Conservation (phyloP, 2,329 filamentous ascomycete species). For the Rugonectria rugulosa region DNA sequence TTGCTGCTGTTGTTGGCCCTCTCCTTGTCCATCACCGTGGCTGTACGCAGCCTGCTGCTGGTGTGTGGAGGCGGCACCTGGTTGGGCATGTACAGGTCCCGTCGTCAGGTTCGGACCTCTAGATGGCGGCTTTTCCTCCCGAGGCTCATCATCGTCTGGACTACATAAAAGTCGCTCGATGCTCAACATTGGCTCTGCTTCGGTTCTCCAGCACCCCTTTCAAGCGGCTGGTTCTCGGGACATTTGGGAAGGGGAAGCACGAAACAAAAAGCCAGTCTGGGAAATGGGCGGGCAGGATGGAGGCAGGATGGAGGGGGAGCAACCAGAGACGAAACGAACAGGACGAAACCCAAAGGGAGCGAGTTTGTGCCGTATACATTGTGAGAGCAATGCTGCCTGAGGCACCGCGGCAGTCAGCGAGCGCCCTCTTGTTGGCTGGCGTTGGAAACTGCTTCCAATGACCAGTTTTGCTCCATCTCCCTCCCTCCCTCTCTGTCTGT, state of each 20-base stretch:
- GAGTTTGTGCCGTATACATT: background rate
- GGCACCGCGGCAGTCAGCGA: background rate
- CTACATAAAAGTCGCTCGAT: background rate
- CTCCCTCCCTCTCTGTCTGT: no score
- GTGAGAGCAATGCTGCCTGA: background rate
- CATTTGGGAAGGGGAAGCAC: no score
- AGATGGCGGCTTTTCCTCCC: background rate
- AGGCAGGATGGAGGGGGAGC: no score
- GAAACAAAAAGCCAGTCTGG: no score
- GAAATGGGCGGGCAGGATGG: no score
- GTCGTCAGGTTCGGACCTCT: background rate
- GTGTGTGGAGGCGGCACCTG: no score
- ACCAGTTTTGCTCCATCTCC: no score
- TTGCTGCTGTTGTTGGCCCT: background rate
- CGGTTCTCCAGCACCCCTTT: background rate
- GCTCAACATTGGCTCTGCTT: constrained; percentile 3
- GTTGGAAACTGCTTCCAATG: no score
- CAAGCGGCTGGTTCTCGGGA: background rate
- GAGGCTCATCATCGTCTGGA: background rate
- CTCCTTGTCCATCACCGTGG: background rate
- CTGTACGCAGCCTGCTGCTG: background rate
- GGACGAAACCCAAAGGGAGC: no score
- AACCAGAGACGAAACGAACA: background rate
- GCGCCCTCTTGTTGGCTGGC: background rate
- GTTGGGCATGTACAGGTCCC: background rate